phyloP scores from a whole-genome alignment of 192 early-diverging fungal species.

The Phlyctochytrium planicorne region DNA sequence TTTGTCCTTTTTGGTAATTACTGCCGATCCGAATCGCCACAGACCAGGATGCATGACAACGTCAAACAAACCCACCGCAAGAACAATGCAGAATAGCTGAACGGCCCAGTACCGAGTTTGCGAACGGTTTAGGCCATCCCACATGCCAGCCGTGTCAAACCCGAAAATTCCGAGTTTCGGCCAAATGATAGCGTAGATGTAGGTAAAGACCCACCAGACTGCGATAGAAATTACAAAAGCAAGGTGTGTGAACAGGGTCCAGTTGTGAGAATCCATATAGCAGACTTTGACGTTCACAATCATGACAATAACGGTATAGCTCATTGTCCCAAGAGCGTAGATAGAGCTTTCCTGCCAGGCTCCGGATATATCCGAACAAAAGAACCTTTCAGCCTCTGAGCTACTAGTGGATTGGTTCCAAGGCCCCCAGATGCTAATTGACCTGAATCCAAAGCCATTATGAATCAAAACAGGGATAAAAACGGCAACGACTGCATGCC shows the following conservation, averaged over 20 bases:
- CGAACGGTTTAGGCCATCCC: constrained; percentile 2
- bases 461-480: constrained; percentile 22
- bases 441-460: constrained; percentile 5
- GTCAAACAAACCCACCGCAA: constrained; percentile 13
- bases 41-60: not conserved
- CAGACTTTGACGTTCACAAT: constrained; percentile 27
- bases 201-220: constrained; percentile 25
- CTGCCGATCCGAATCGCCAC: not conserved
- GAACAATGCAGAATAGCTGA: constrained; percentile 14
- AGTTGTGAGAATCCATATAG: constrained; percentile 27
- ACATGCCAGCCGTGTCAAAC: constrained; percentile 24
- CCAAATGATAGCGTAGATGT: constrained; percentile 25
- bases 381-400: not conserved
- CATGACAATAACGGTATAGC: constrained; percentile 26
- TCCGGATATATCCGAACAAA: constrained; percentile 23
- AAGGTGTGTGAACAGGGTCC: constrained; percentile 15
- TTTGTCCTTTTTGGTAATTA: not conserved
- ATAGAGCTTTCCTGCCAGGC: constrained; percentile 18
- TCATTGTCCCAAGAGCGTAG: constrained; percentile 25
- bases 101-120: constrained; percentile 19
- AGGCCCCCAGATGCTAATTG: not conserved
- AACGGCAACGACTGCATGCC: constrained; percentile 42
- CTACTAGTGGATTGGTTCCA: not conserved
- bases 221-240: constrained; percentile 11
- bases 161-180: constrained; percentile 15